Conservation (phyloP, 2,329 filamentous ascomycete species). For the Xylaria sp. region DNA sequence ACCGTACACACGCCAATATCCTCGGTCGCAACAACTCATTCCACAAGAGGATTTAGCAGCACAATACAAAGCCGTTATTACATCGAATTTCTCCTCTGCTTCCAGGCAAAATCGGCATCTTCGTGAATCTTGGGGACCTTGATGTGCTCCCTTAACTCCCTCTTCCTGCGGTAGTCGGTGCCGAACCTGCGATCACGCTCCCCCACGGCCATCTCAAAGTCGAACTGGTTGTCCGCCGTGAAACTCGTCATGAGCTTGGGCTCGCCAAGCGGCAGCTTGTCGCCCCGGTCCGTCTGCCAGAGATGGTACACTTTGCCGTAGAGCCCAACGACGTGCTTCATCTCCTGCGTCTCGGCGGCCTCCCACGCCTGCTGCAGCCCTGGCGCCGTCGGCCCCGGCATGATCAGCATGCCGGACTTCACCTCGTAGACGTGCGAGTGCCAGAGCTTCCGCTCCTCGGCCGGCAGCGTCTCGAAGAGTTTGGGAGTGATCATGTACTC, state of each 20-base stretch:
- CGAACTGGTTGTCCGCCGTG: constrained; percentile 61
- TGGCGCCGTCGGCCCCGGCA: constrained; percentile 67
- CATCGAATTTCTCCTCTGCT: constrained; percentile 44
- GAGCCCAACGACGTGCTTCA: constrained; percentile 77
- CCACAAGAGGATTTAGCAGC: not conserved
- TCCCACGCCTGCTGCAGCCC: constrained; percentile 76
- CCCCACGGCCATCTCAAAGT: constrained; percentile 57
- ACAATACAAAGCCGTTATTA: constrained; percentile 22
- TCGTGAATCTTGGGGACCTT: constrained; percentile 55
- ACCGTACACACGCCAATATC: not conserved
- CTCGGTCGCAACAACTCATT: not conserved
- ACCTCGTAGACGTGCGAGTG: constrained; percentile 82
- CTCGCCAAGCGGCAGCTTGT: constrained; percentile 64
- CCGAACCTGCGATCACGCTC: constrained; percentile 61
- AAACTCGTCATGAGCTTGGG: constrained; percentile 67
- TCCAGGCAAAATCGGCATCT: constrained; percentile 47
- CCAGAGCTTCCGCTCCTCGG: constrained; percentile 79
- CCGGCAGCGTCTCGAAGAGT: constrained; percentile 73
- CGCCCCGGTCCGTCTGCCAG: constrained; percentile 84
- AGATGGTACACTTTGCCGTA: constrained; percentile 90
- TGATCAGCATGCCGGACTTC: constrained; percentile 81
- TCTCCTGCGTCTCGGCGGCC: constrained; percentile 79
- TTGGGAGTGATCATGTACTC: constrained; percentile 86
- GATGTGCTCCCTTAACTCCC: constrained; percentile 57
- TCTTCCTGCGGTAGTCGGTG: constrained; percentile 58